These are phyloP conservation scores for Poronia punctata DNA, from an alignment of 495 filamentous ascomycete species.

Conservation along the genomic window DNA sequence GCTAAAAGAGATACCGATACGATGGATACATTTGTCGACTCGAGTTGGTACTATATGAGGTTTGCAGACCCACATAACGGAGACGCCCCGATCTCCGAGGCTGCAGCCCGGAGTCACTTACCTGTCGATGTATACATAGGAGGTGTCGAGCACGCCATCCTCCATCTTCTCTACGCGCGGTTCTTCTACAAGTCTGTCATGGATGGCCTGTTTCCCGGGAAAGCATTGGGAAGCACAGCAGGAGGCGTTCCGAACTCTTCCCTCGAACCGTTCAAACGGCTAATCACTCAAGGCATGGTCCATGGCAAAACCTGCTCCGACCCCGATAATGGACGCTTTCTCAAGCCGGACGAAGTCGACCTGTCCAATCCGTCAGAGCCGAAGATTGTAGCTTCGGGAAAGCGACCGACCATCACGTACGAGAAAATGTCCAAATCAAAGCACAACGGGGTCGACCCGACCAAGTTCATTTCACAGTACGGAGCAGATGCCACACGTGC, in stretches of 20 bases:
- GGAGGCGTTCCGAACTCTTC: slow-evolving; percentile 27
- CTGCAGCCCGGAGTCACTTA: slow-evolving; percentile 44
- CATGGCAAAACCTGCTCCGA: slow-evolving; percentile 79
- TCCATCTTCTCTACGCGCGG: slow-evolving; percentile 85
- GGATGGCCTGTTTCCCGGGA: slow-evolving; percentile 32
- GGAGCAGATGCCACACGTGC: slow-evolving; percentile 80
- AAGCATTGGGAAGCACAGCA: slow-evolving; percentile 15
- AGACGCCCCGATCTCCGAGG: slow-evolving; percentile 51
- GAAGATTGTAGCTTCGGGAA: slow-evolving; percentile 51
- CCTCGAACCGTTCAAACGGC: slow-evolving; percentile 70
- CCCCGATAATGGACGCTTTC: slow-evolving; percentile 65
- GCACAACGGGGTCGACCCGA: slow-evolving; percentile 85
- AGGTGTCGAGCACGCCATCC: slow-evolving; percentile 82
- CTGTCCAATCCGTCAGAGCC: slow-evolving; percentile 49
- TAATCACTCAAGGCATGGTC: slow-evolving; percentile 89
- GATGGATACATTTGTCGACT: slow-evolving; percentile 94
- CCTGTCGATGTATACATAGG: slow-evolving; percentile 85
- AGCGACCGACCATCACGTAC: slow-evolving; percentile 54
- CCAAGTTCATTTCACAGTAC: slow-evolving; percentile 58
- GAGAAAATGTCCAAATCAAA: slow-evolving; percentile 98
- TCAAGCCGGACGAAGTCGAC: slow-evolving; percentile 72
- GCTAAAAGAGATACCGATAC: slow-evolving; percentile 86
- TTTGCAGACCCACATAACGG: slow-evolving; percentile 65
- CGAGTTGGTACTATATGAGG: slow-evolving; percentile 85
- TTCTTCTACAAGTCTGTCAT: slow-evolving; percentile 86